These are phyloP conservation scores for Saposhnikovia divaricata DNA, from an alignment of 129 eudicot species.

Conservation along the genomic window DNA sequence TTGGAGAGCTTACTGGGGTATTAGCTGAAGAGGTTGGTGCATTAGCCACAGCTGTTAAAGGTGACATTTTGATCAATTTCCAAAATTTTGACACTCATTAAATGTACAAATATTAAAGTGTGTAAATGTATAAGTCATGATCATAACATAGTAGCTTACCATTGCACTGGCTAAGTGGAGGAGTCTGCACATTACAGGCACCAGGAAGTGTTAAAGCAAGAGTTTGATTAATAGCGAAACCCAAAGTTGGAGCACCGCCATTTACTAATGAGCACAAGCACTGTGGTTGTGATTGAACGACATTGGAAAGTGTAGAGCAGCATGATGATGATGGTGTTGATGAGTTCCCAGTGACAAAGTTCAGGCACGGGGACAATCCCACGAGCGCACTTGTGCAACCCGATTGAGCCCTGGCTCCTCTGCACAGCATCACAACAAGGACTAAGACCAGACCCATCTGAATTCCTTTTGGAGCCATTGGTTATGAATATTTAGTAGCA, in stretches of 20 bases:
- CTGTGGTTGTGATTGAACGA: conserved; percentile 45
- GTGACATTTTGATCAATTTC: neutral
- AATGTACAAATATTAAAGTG: neutral
- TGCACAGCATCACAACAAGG: neutral
- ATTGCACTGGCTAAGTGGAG: conserved; percentile 56
- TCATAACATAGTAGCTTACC: conserved; percentile 34
- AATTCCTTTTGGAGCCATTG: neutral
- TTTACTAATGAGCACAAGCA: conserved; percentile 55
- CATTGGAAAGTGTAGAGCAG: conserved; percentile 37
- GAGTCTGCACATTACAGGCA: conserved; percentile 64
- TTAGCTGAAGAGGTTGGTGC: conserved; percentile 22
- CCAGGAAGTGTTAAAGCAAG: conserved; percentile 52
- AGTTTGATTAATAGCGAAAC: conserved; percentile 60
- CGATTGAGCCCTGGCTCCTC: conserved; percentile 6
- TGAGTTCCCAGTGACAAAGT: conserved; percentile 33
- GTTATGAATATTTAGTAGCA: neutral
- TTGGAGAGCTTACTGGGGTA: conserved; percentile 25
- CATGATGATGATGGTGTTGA: conserved; percentile 39
- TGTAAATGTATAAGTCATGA: neutral
- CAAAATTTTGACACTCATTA: neutral
- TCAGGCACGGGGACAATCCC: conserved; percentile 41
- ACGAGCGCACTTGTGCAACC: conserved; percentile 33
- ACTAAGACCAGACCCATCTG: neutral
- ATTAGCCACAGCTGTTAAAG: conserved; percentile 16
- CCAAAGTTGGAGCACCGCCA: conserved; percentile 33